A percentile compares a stretch with the other conserved stretches of the same genome.
Evolutionary conservation across 202 grass and related monocot species (phyloP).

Genomic region (Bolboschoenoplectus hybrid): DNA sequence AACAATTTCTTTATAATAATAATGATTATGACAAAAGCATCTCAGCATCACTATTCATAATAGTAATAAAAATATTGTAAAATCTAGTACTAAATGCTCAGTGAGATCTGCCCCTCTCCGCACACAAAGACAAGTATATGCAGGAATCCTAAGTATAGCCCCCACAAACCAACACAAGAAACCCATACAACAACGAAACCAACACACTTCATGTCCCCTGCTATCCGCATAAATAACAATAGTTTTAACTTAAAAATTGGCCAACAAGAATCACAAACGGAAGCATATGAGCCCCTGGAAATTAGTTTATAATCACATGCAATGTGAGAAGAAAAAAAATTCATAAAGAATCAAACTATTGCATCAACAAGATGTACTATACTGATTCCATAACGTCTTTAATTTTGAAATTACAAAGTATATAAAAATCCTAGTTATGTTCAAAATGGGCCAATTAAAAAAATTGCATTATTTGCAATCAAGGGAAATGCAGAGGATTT

Average conservation of each 20-base stretch:
- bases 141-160: slow-evolving; percentile 36
- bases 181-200: slow-evolving; percentile 31
- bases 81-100: neutral
- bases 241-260: slow-evolving; percentile 2
- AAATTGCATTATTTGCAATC: neutral
- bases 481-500: slow-evolving; percentile 9
- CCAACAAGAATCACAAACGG: neutral
- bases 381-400: neutral
- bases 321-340: slow-evolving; percentile 11
- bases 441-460: neutral
- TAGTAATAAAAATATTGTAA: neutral
- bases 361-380: slow-evolving; percentile 17
- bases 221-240: slow-evolving; percentile 5
- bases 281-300: neutral
- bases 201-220: slow-evolving; percentile 13
- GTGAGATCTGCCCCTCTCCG: neutral
- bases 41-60: slow-evolving; percentile 6
- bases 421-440: neutral
- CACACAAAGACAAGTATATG: slow-evolving; percentile 29
- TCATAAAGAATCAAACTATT: neutral
- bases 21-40: neutral
- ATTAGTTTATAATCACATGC: slow-evolving; percentile 11
- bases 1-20: slow-evolving; percentile 6
- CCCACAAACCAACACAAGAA: slow-evolving; percentile 36
- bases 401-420: neutral